phyloP scores from a whole-genome alignment of 2,329 filamentous ascomycete genomes.

The Xylariomycetidae sp. region DNA sequence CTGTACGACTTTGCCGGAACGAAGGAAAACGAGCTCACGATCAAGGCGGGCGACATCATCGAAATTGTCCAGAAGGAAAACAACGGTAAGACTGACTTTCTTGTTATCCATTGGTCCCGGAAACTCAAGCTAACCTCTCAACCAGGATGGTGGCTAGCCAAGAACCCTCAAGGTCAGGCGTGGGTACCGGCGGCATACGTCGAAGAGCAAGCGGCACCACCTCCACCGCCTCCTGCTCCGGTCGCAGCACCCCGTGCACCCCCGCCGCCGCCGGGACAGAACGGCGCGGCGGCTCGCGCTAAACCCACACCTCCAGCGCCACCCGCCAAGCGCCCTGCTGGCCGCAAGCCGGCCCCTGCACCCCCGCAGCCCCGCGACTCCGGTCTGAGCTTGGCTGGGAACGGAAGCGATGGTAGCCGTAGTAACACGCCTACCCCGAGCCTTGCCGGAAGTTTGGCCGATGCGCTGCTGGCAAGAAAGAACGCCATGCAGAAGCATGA shows the following conservation, averaged over 20 bases:
- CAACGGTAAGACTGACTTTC: slow-evolving; percentile 82
- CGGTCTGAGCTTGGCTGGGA: slow-evolving; percentile 56
- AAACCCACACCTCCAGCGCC: slow-evolving; percentile 72
- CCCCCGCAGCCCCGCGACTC: slow-evolving; percentile 67
- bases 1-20: slow-evolving; percentile 88
- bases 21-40: slow-evolving; percentile 76
- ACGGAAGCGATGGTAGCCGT: slow-evolving; percentile 55
- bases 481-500: slow-evolving; percentile 67
- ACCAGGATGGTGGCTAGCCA: slow-evolving; percentile 97
- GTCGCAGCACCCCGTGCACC: slow-evolving; percentile 59
- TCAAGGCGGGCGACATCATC: slow-evolving; percentile 74
- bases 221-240: no score
- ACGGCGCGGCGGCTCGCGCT: slow-evolving; percentile 41
- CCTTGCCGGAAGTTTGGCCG: slow-evolving; percentile 67
- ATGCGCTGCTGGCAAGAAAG: slow-evolving; percentile 71
- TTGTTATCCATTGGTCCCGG: not conserved
- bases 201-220: slow-evolving; percentile 71
- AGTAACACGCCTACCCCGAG: slow-evolving; percentile 68
- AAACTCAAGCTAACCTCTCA: slow-evolving; percentile 26
- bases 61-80: slow-evolving; percentile 90
- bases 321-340: slow-evolving; percentile 72
- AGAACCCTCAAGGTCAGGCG: slow-evolving; percentile 66
- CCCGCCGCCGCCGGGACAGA: slow-evolving; percentile 53
- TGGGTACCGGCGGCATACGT: slow-evolving; percentile 95
- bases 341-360: slow-evolving; percentile 62